phyloP scores from a whole-genome alignment of 768 basidiomycete species.

The Grammothele lineata region DNA sequence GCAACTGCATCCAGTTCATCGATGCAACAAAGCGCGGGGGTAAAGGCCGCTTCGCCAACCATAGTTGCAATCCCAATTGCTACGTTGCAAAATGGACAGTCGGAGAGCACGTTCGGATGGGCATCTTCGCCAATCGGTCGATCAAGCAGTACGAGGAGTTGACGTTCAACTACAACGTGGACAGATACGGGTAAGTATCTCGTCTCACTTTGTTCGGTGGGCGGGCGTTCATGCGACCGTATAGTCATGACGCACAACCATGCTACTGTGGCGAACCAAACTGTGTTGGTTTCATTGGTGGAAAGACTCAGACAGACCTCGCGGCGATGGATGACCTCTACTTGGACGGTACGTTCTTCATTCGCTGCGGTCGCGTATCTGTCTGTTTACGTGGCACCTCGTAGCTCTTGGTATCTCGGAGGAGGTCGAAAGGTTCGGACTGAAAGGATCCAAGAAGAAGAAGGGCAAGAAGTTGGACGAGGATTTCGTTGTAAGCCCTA shows the following conservation, averaged over 20 bases:
- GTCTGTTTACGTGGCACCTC: neutral
- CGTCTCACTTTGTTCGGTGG: too few species aligned
- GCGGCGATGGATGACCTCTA: conserved; percentile 93
- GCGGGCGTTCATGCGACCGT: too few species aligned
- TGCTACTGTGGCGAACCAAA: conserved; percentile 96
- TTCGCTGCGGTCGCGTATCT: neutral
- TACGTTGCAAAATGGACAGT: conserved; percentile 99
- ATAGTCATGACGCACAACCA: conserved; percentile 86
- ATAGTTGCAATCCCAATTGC: conserved; percentile 96
- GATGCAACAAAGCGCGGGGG: conserved; percentile 97
- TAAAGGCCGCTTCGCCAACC: conserved; percentile 96
- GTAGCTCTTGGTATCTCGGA: conserved; percentile 91
- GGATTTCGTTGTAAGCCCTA: conserved; percentile 71
- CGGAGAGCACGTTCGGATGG: conserved; percentile 88
- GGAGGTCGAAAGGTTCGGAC: conserved; percentile 74
- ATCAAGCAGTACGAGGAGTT: conserved; percentile 82
- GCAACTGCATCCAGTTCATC: conserved; percentile 93
- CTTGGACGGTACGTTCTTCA: conserved; percentile 68
- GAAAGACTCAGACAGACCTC: conserved; percentile 97
- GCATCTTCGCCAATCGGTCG: conserved; percentile 87
- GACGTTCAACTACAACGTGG: conserved; percentile 99
- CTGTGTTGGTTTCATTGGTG: conserved; percentile 94
- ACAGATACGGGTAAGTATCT: conserved; percentile 85
- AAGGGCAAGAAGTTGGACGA: conserved; percentile 92
- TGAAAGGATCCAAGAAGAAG: conserved; percentile 88